These are phyloP conservation scores for Gastrodia elata DNA, from an alignment of 106 monocot genomes.

Conservation along the genomic window DNA sequence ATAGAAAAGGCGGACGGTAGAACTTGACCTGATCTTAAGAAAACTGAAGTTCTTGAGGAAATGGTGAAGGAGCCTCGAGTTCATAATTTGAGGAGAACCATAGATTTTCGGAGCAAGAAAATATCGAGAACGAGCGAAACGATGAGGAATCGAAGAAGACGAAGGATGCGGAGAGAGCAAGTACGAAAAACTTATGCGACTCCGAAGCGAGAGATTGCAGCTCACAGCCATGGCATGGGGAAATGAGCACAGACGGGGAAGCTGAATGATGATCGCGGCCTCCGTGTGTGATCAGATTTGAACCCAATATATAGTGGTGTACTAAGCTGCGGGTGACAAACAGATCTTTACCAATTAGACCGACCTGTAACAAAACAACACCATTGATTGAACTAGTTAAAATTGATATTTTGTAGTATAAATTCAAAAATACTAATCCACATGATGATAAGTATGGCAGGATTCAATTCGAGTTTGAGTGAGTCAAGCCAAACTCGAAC, in stretches of 20 bases:
- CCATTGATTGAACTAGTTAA: too few relatives aligned
- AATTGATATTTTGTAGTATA: too few relatives aligned
- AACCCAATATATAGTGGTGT: too few relatives aligned
- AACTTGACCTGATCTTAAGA: background rate
- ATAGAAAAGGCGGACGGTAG: background rate
- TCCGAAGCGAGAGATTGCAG: slow-evolving; percentile 6
- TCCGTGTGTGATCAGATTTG: background rate
- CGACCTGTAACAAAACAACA: too few relatives aligned
- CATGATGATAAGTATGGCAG: too few relatives aligned
- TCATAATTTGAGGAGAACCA: background rate
- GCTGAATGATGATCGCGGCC: background rate
- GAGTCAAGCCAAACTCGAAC: too few relatives aligned
- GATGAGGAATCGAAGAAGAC: slow-evolving; percentile 4
- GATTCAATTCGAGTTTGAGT: too few relatives aligned
- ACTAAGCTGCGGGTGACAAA: too few relatives aligned
- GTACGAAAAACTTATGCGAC: background rate
- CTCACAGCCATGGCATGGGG: background rate
- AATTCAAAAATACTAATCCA: too few relatives aligned
- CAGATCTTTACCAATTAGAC: too few relatives aligned
- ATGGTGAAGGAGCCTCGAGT: background rate
- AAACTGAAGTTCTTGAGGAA: background rate
- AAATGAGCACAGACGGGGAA: background rate
- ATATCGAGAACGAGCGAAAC: background rate
- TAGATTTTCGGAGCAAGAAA: background rate
- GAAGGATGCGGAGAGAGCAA: background rate